Base-by-base conservation (phyloP, 2,329 filamentous ascomycete species). In the Fusarium udum region DNA sequence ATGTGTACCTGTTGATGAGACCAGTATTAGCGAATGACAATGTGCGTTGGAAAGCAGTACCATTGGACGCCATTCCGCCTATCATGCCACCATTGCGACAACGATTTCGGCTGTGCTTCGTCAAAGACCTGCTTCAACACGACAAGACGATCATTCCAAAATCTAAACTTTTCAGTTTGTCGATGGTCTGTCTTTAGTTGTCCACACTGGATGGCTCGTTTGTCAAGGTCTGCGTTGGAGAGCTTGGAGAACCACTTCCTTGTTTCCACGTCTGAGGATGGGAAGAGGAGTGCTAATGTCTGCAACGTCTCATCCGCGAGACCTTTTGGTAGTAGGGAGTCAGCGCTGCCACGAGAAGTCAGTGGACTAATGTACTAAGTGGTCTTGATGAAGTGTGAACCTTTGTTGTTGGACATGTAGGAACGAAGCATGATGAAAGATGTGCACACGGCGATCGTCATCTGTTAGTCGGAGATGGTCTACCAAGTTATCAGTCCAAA, bases 41-140 rank as follows among this genome's bases (percentile, higher is more conserved):
- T 31, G 14, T 31, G 7, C 10, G 15, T 31, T n/a, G n/a, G n/a
- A n/a, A n/a, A 31, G 45, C 20, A 20, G 9, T 49, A 49, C 46
- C 46, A 49, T 49, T 49, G 46, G 20, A 49, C 46, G 7, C 46
- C 46, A 0, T 49, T 49, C 20, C 46, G 46, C 10, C 46, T 49
- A 18, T 49, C 46, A 31, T 49, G 46, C 46, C 46, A 49, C 53
- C 37, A 57, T 34, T 57, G 53, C 9, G 53, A 57, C 12, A 57
- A 15, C 9, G 53, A 57, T 22, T 57, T 48, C 16, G 53, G 53
- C 28, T 48, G 28, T 24, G 53, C 53, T 22, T 57, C 53, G 9
- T 57, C 53, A 48, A 57, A 48, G 16, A 57, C 37, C 37, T 57
- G 53, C 28, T 57, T 57, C 37, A 57, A 3, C n/a, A 57, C 53